These are phyloP conservation scores for Pseudoperonospora humuli DNA, from an alignment of 352 stramenopile genomes.

Conservation along the genomic window DNA sequence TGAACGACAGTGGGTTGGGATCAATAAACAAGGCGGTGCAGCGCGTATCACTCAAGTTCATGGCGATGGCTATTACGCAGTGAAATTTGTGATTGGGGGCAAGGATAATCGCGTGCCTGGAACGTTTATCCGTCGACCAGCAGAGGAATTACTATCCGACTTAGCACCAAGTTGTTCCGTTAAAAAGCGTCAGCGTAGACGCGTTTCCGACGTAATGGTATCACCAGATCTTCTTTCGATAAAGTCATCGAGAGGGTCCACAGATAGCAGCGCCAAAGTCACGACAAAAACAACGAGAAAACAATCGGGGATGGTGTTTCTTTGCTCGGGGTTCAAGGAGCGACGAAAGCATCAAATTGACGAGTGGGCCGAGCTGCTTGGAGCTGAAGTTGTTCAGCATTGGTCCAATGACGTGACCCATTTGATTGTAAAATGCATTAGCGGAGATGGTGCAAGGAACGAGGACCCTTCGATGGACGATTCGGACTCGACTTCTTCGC, in stretches of 20 bases:
- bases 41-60: conserved; percentile 69
- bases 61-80: conserved; percentile 41
- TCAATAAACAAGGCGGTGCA: conserved; percentile 88
- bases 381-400: conserved; percentile 36
- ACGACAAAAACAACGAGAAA: conserved; percentile 20
- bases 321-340: conserved; percentile 52
- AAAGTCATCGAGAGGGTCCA: conserved; percentile 8
- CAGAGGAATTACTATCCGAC: conserved; percentile 33
- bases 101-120: conserved; percentile 28
- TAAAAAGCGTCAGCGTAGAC: conserved; percentile 24
- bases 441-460: conserved; percentile 22
- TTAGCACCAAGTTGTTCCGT: conserved; percentile 30
- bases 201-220: conserved; percentile 7
- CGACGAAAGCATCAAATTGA: conserved; percentile 33
- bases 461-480: conserved; percentile 17
- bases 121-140: conserved; percentile 32
- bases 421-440: conserved; percentile 75
- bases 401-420: conserved; percentile 69
- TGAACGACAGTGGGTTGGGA: conserved; percentile 82
- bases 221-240: conserved; percentile 8
- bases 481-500: conserved; percentile 13
- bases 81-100: conserved; percentile 52
- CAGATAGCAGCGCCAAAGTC: conserved; percentile 2
- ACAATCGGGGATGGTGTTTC: conserved; percentile 38
- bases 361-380: conserved; percentile 33